These are phyloP conservation scores for Aspergillus ustus DNA, from an alignment of 2,329 filamentous ascomycete genomes.

Conservation along the genomic window DNA sequence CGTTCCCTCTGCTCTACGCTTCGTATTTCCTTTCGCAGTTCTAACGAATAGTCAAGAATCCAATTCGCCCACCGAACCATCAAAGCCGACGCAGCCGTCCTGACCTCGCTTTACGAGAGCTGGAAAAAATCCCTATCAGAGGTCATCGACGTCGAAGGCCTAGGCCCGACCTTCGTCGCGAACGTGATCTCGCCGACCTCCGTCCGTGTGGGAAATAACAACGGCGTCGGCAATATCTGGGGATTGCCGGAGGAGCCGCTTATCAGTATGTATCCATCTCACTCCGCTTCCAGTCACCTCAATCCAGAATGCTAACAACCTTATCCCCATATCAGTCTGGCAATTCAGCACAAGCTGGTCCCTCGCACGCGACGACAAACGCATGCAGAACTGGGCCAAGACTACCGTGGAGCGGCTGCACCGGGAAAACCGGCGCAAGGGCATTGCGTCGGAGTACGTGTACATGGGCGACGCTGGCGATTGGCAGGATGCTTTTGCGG, in stretches of 20 bases:
- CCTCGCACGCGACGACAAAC: slow-evolving; percentile 40
- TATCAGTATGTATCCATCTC: slow-evolving; percentile 33
- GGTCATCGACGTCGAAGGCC: slow-evolving; percentile 41
- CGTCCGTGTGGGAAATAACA: slow-evolving; percentile 36
- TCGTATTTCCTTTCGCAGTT: too few relatives aligned
- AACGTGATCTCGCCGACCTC: slow-evolving; percentile 37
- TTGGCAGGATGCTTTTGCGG: slow-evolving; percentile 42
- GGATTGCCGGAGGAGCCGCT: slow-evolving; percentile 37
- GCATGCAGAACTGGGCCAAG: slow-evolving; percentile 40
- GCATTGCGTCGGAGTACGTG: slow-evolving; percentile 39
- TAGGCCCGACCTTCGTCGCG: slow-evolving; percentile 45
- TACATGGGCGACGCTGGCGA: slow-evolving; percentile 47
- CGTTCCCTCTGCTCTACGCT: too few relatives aligned
- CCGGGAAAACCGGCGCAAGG: slow-evolving; percentile 34
- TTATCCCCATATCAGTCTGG: slow-evolving; percentile 34
- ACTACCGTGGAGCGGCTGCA: slow-evolving; percentile 35
- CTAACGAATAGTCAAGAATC: slow-evolving; percentile 27
- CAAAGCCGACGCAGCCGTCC: slow-evolving; percentile 37
- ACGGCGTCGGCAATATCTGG: slow-evolving; percentile 47
- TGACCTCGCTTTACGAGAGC: slow-evolving; percentile 38
- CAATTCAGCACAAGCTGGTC: slow-evolving; percentile 47
- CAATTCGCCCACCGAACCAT: slow-evolving; percentile 46
- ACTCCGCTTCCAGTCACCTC: neutral
- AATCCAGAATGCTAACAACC: too few relatives aligned
- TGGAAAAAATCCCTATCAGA: slow-evolving; percentile 43